Conservation (phyloP, 2,329 filamentous ascomycete species). For the Colletotrichum shisoi region DNA sequence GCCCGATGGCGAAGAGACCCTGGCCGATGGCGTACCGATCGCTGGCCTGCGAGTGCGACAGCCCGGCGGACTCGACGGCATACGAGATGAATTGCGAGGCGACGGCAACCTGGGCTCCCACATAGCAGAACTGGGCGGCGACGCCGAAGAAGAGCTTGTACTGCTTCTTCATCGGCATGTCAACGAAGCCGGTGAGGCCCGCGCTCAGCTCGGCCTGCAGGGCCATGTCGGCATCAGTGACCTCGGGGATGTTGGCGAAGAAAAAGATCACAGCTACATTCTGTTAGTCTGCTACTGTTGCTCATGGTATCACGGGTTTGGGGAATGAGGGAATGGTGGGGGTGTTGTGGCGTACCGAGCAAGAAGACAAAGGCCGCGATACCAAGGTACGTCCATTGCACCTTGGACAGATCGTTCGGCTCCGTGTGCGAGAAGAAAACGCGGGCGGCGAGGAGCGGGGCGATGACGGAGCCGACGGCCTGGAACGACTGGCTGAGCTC, state of each 20-base stretch:
- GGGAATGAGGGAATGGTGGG: not conserved
- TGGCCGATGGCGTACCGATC: constrained; percentile 67
- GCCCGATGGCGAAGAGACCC: constrained; percentile 66
- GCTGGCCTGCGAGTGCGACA: constrained; percentile 42
- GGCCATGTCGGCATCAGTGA: constrained; percentile 70
- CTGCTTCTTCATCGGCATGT: constrained; percentile 62
- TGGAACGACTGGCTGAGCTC: constrained; percentile 67
- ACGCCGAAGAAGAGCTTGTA: constrained; percentile 68
- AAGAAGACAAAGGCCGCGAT: constrained; percentile 67
- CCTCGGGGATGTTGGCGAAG: constrained; percentile 59
- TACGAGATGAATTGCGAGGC: constrained; percentile 65
- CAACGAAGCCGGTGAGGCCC: constrained; percentile 50
- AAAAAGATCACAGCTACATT: constrained; percentile 62
- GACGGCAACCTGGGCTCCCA: constrained; percentile 65
- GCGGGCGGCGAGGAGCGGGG: constrained; percentile 65
- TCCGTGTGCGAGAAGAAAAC: constrained; percentile 68
- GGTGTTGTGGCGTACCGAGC: constrained; percentile 45
- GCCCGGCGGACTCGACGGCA: constrained; percentile 48
- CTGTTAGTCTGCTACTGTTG: not conserved
- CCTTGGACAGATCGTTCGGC: constrained; percentile 61
- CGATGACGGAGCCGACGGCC: constrained; percentile 64
- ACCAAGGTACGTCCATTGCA: constrained; percentile 71
- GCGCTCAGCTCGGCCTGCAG: constrained; percentile 56
- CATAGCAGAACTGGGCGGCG: constrained; percentile 70
- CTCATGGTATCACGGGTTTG: not conserved